Evolutionary conservation across 345 rosid genomes (phyloP), one percentile per base, ranked within the genome.

Genomic region (Kernera saxatilis): DNA sequence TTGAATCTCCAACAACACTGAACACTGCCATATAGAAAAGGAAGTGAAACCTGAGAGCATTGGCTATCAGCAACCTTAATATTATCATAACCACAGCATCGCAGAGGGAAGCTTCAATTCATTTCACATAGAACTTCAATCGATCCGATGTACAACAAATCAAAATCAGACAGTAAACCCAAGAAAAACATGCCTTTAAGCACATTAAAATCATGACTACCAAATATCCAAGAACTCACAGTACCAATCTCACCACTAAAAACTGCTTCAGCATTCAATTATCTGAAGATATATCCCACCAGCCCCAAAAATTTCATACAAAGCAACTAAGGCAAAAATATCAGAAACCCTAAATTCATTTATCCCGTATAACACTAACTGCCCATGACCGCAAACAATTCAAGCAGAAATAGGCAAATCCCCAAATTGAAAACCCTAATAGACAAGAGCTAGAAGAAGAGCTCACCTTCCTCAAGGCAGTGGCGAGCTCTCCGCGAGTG

Each of bases 401-500:
- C 1, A 4, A 26, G 27, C 27, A 26, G 10, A 15, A 37, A 17
- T 7, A 15, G 8, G 22, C 6, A 61, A 41, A 15, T 5, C 14
- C 39, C 36, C 15, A 61, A 41, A 17, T 12, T 5, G 6, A 43
- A 41, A 59, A 35, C 30, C 41, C 29, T 33, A 50, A 48, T 1
- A 15, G 35, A 37, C n/a, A n/a, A 61, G 48, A 55, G 17, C n/a
- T 6, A 30, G 22, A 30, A 44, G 35, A 27, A 48, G 70, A 26
- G 22, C 62, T 37, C 33, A 94, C 99, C 97, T 94, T 94, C 49
- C 97, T 83, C 84, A 89, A 78, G 32, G 99, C 97, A 9, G 99
- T 82, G 18, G 99, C 96, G 15, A 94, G 97, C 84, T 91, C 99
- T 23, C 97, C 93, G 4, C 93, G 88, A 29, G 92, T 91, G 72